Base-by-base conservation (phyloP, 2,329 filamentous ascomycete species). In the Furcasterigmium sp. region DNA sequence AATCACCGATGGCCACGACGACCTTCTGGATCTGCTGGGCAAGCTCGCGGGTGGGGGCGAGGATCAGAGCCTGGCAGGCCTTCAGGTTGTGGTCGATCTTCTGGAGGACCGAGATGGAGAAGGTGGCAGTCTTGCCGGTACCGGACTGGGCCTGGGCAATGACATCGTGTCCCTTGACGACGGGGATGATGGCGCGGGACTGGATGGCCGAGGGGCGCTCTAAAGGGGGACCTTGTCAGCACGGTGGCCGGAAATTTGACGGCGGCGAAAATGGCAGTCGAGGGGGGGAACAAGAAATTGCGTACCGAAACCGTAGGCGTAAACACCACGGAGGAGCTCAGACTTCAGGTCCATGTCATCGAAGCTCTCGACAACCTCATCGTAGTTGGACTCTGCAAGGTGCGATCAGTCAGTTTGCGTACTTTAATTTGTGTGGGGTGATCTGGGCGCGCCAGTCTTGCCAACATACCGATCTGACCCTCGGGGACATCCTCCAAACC, bases 21-120 rank as follows among this genome's bases (percentile, higher is more conserved):
- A 98, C 93, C 80, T 96, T 97, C 75, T 98, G 93, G 65, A 98
- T 98, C 77, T 98, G 93, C 73, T 95, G 91, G 57, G 93, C 93
- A 65, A 98, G 80, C 80, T 98, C 93, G 76, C 93, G 91, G 62
- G 93, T 98, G 57, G 93, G 93, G 53, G 93, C 91, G 55, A 98
- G 87, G 62, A 98, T 96, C 53, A 98, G 82, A 53, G 93, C 94
- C 84, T 98, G 93, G 82, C 89, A 95, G 64, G 87, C 83, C 85
- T 96, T 96, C 68, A 97, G 69, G 69, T 82, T 84, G 66, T 87
- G 80, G 76, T 98, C 93, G 72, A 98, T 87, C 83, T 96, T 96
- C 82, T 98, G 93, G 56, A 98, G 87, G 60, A 93, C 88, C 61
- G 91, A 95, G 75, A 98, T 95, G 62, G 93, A 97, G 84, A 98